phyloP scores from a whole-genome alignment of 2,329 filamentous ascomycete genomes.

The Fusarium sulawesiense region DNA sequence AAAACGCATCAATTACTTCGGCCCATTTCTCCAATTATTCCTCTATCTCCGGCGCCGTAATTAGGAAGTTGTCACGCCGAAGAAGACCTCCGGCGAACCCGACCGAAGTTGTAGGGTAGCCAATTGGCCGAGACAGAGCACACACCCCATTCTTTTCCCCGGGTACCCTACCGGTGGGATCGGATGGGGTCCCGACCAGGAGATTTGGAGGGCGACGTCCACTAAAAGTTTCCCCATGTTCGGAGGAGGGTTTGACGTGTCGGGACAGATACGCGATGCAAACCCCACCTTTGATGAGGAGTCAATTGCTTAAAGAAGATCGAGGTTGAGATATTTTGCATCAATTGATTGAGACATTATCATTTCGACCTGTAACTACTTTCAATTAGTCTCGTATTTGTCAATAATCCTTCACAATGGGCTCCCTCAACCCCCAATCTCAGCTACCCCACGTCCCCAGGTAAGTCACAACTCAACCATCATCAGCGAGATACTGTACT shows the following conservation, averaged over 20 bases:
- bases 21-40: background rate
- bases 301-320: slow-evolving; percentile 19
- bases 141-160: background rate
- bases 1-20: background rate
- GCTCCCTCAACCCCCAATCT: slow-evolving; percentile 25
- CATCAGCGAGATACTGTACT: background rate
- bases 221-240: background rate
- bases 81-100: background rate
- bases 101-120: background rate
- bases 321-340: background rate
- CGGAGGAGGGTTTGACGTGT: slow-evolving; percentile 9
- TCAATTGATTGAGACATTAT: background rate
- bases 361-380: background rate
- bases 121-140: background rate
- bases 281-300: slow-evolving; percentile 36
- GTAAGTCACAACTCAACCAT: slow-evolving; percentile 1
- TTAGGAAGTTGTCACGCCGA: background rate
- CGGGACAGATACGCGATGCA: slow-evolving; percentile 27
- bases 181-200: slow-evolving; percentile 12
- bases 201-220: background rate
- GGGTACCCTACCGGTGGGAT: slow-evolving; percentile 2
- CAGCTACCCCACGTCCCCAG: slow-evolving; percentile 44
- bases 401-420: slow-evolving; percentile 5
- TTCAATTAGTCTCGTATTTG: background rate
- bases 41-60: rapidly evolving